Evolutionary conservation across 1,139 yeast genomes (phyloP).

Genomic region (Pichia kudriavzevii): DNA sequence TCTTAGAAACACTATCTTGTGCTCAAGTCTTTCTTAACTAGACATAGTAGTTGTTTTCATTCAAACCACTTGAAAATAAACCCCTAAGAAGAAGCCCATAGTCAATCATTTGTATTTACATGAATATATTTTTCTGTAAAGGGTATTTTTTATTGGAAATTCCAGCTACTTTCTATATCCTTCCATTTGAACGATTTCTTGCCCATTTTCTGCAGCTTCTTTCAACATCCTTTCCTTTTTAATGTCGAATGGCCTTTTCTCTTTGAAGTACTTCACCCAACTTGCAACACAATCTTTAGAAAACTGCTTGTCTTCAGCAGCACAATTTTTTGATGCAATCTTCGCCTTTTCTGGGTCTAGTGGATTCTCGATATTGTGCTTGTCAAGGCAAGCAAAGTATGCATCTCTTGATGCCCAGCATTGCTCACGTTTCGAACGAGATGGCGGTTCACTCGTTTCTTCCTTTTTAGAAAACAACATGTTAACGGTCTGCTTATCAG

Average conservation of each 20-base stretch:
- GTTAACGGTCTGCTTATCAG: background rate
- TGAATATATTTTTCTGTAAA: background rate
- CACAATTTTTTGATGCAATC: constrained; percentile 35
- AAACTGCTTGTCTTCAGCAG: constrained; percentile 37
- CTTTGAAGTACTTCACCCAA: constrained; percentile 66
- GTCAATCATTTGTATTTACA: background rate
- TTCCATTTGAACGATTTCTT: constrained; percentile 28
- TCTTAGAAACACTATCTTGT: too few species aligned
- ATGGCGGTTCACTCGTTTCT: constrained; percentile 36
- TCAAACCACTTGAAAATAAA: too few species aligned
- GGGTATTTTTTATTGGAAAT: too few species aligned
- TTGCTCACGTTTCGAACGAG: constrained; percentile 43
- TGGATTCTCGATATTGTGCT: constrained; percentile 43
- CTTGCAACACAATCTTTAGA: constrained; percentile 52
- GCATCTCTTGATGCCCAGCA: constrained; percentile 67
- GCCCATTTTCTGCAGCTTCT: constrained; percentile 48
- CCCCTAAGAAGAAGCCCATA: too few species aligned
- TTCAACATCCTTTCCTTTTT: constrained; percentile 45
- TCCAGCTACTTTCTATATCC: constrained; percentile 23
- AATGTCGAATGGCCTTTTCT: constrained; percentile 52
- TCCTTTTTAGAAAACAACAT: constrained; percentile 14
- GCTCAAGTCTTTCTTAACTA: background rate
- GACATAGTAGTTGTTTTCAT: too few species aligned
- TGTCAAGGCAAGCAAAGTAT: constrained; percentile 53
- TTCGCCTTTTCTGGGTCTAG: constrained; percentile 29